Evolutionary conservation across 164 flowering plant species (phyloP), one percentile per base, ranked within the genome.

Genomic region (Platanus orientalis): DNA sequence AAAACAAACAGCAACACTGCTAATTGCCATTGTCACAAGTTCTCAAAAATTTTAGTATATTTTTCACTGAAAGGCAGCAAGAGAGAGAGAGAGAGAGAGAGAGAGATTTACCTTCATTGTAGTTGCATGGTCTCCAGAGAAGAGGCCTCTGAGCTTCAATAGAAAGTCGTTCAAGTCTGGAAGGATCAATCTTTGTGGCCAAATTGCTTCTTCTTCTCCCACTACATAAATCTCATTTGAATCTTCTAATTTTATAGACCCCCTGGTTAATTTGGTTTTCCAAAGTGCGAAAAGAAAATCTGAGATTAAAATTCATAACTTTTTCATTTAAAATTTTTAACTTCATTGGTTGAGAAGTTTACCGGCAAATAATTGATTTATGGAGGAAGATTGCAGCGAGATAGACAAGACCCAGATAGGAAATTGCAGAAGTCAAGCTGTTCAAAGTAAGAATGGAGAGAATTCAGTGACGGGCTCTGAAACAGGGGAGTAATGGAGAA

Each of bases 71-170:
- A n/a, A n/a, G n/a, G n/a, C n/a, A n/a, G n/a, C n/a, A n/a, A n/a
- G n/a, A n/a, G n/a, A n/a, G n/a, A n/a, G n/a, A n/a, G n/a, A n/a
- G 17, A 48, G 48, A 36, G 24, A 27, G 51, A 42, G 61, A 30
- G 45, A 60, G 7, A 36, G 23, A 40, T 7, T 59, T 65, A 90
- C 97, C 89, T 90, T 90, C 83, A 92, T 81, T 52, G 98, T 90
- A 7, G 85, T 87, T 5, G 87, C 76, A 71, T 97, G 96, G 64
- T 92, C 96, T 54, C 98, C 98, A 57, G 90, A 84, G 66, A 92
- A 87, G 14, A 92, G 78, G 62, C 73, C 77, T 72, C 70, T 83
- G 58, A 90, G 66, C 57, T 79, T 83, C 58, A 79, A 34, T 1
- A 90, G 72, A 64, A 79, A 79, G 78, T 85, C 93, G 66, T 92